These are phyloP conservation scores for Verticillium isaacii DNA, from an alignment of 2,329 filamentous ascomycete species.

Conservation along the genomic window DNA sequence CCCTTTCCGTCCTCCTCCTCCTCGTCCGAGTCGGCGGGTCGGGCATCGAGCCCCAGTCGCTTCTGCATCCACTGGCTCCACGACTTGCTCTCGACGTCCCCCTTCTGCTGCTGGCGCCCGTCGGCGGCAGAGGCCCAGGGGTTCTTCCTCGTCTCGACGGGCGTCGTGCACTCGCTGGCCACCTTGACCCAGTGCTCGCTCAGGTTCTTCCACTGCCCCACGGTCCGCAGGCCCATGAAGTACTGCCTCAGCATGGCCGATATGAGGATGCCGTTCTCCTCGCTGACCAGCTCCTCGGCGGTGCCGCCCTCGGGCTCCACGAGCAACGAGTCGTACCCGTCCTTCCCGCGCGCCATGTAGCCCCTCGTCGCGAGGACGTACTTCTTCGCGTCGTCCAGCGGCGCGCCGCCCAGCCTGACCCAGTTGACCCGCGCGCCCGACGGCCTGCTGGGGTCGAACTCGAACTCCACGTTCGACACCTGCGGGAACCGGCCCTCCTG, in stretches of 20 bases:
- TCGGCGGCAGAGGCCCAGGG: background rate
- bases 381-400: constrained; percentile 56
- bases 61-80: constrained; percentile 32
- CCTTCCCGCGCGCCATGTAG: constrained; percentile 86
- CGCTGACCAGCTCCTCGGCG: constrained; percentile 73
- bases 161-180: constrained; percentile 54
- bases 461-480: constrained; percentile 76
- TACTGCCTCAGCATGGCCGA: constrained; percentile 85
- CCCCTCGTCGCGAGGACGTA: constrained; percentile 77
- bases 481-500: constrained; percentile 82
- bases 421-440: constrained; percentile 59
- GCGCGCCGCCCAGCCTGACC: constrained; percentile 54
- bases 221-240: constrained; percentile 78
- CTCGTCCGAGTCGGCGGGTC: constrained; percentile 26
- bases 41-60: constrained; percentile 26
- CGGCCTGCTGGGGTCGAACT: constrained; percentile 61
- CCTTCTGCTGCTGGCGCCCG: background rate
- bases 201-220: constrained; percentile 75
- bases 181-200: constrained; percentile 65
- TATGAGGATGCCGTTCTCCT: constrained; percentile 84
- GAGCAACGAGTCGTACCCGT: constrained; percentile 76
- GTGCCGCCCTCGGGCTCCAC: constrained; percentile 70
- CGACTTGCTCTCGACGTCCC: constrained; percentile 18
- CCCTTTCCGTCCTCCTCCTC: constrained; percentile 23
- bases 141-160: constrained; percentile 21